Base-by-base conservation (phyloP, 2,329 filamentous ascomycete species). In the Thermoascus crustaceus region DNA sequence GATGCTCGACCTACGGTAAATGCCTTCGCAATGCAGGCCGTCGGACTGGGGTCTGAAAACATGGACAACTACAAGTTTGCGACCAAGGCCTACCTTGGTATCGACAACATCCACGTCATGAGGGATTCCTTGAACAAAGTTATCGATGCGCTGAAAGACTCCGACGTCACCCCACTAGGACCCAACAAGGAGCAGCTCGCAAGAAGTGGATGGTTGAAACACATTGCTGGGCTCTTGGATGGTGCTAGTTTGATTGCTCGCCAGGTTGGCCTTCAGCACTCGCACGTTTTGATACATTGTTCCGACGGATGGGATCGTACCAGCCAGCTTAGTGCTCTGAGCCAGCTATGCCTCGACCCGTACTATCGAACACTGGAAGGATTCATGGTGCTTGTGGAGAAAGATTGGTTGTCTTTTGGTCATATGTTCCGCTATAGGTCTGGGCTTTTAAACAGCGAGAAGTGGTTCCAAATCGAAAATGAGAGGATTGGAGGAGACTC, bases 41-140 rank as follows among this genome's bases (percentile, higher is more conserved):
- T 89, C 44, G 91, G 91, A 5, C 79, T 88, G 57, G 91, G 91
- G 2, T 94, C 89, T 0, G 91, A 98, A 61, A 94, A 95, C 52
- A 95, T 96, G 85, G 85, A 94, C 45, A 83, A 94, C 61, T 98
- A 98, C 66, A 85, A 82, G 42, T 89, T 88, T 52, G 86, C 87
- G 10, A 82, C 81, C 40, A 94, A 95, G 61, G 82, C 82, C 19
- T 98, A 93, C 55, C 73, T 98, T 37, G 91, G 85, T 43, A 98
- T 98, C 52, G 89, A 93, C 58, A 98, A 98, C 57, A 96, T 98
- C 41, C 91, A 98, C 54, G 87, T 95, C 43, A 98, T 98, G 91
- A 76, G 91, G 38, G 82, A 83, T 42, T 96, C 89, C 2, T 69
- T 98, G 21, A 80, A 82, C 48, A 89, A 82, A 47, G 83, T 98